These are phyloP conservation scores for Themeda triandra DNA, from an alignment of 176 grass and related monocot species.

Conservation along the genomic window DNA sequence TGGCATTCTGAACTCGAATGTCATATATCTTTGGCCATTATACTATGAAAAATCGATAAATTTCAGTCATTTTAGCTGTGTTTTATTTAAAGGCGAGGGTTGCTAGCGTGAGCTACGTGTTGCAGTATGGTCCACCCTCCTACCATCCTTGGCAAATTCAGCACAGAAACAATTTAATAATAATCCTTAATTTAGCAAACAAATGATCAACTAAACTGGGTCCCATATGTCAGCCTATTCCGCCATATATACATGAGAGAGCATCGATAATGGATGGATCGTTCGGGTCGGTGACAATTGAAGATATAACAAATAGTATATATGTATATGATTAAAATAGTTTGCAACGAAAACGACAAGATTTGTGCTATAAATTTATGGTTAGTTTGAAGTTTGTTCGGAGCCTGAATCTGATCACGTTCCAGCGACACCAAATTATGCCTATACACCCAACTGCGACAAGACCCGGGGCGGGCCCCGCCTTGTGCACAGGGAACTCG, in stretches of 20 bases:
- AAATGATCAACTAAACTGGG: not conserved
- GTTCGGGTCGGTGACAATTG: not conserved
- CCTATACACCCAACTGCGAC: not conserved
- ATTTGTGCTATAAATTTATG: not conserved
- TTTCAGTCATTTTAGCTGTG: too few species aligned
- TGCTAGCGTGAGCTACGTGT: not conserved
- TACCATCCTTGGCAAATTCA: too few species aligned
- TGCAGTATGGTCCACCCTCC: too few species aligned
- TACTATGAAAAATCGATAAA: too few species aligned
- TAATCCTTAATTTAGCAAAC: not conserved
- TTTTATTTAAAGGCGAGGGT: not conserved
- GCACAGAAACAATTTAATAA: not conserved
- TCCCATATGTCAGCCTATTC: not conserved
- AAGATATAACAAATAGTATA: not conserved
- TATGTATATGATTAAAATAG: not conserved
- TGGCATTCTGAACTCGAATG: too few species aligned
- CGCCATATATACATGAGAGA: not conserved
- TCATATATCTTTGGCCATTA: too few species aligned
- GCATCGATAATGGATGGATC: not conserved
- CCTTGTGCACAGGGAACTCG: too few species aligned
- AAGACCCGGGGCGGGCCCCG: not conserved
- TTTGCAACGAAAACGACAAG: not conserved
- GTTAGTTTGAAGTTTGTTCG: not conserved
- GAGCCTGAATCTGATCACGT: not conserved
- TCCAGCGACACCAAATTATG: slow-evolving; percentile 13